A percentile compares a stretch with the other conserved stretches of the same genome.
Conservation (phyloP, 495 filamentous ascomycete genomes). For the Podospora didyma region DNA sequence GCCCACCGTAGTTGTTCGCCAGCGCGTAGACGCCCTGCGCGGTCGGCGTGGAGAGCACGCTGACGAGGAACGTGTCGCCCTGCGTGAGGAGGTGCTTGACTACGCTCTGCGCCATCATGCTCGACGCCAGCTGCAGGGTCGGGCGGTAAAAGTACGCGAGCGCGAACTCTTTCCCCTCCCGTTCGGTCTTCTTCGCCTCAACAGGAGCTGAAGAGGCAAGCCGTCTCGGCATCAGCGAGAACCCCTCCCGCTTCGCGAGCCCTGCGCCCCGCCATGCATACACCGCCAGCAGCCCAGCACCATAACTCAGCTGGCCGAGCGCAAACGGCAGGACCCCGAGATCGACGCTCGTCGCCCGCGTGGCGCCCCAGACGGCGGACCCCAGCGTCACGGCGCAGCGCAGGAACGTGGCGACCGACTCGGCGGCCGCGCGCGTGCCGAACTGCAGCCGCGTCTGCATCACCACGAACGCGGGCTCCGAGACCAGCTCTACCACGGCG, state of each 20-base stretch:
- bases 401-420: conserved; percentile 70
- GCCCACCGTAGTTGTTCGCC: conserved; percentile 89
- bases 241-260: conserved; percentile 43
- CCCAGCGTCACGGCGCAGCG: conserved; percentile 71
- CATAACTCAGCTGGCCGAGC: conserved; percentile 77
- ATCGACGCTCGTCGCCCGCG: conserved; percentile 25
- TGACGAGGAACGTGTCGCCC: conserved; percentile 85
- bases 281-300: conserved; percentile 58
- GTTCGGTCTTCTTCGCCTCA: background rate
- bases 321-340: conserved; percentile 86
- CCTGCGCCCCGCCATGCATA: conserved; percentile 53
- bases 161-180: conserved; percentile 38
- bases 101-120: conserved; percentile 77
- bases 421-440: conserved; percentile 71
- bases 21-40: conserved; percentile 93
- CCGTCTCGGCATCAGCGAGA: conserved; percentile 49
- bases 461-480: conserved; percentile 82
- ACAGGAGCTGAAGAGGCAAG: background rate
- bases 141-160: conserved; percentile 62
- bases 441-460: conserved; percentile 77
- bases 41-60: conserved; percentile 63
- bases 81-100: conserved; percentile 92
- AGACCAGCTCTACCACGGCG: conserved; percentile 71
- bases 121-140: conserved; percentile 64
- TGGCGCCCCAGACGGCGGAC: conserved; percentile 48